Evolutionary conservation across 116 monocot species (phyloP).

Genomic region (Dioscorea cayenensis): DNA sequence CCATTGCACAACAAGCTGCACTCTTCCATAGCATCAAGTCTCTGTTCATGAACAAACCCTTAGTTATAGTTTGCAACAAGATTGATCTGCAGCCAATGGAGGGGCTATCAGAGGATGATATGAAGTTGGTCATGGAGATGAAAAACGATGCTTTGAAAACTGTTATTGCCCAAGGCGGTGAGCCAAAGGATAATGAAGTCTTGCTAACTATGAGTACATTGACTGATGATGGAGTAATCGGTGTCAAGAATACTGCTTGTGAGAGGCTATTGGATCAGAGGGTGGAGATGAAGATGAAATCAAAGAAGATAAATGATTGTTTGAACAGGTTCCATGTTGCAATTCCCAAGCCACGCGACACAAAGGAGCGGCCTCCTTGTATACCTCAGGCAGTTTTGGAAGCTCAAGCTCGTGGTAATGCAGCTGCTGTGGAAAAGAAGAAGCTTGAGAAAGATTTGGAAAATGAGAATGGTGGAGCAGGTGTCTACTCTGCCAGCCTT

Average conservation of each 20-base stretch:
- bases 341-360: slow-evolving; percentile 62
- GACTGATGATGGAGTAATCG: slow-evolving; percentile 65
- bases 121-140: slow-evolving; percentile 61
- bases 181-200: slow-evolving; percentile 35
- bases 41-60: slow-evolving; percentile 71
- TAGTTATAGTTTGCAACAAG: slow-evolving; percentile 73
- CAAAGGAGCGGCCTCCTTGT: slow-evolving; percentile 60
- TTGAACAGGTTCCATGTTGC: slow-evolving; percentile 78
- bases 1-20: slow-evolving; percentile 55
- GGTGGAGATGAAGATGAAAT: slow-evolving; percentile 71
- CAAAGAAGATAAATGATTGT: slow-evolving; percentile 65
- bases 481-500: slow-evolving; percentile 65
- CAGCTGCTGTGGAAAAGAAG: slow-evolving; percentile 21
- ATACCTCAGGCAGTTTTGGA: slow-evolving; percentile 66
- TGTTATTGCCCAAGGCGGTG: slow-evolving; percentile 36
- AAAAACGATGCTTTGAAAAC: slow-evolving; percentile 59
- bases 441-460: slow-evolving; percentile 69
- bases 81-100: slow-evolving; percentile 69
- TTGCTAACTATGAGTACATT: slow-evolving; percentile 63
- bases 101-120: slow-evolving; percentile 52
- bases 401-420: slow-evolving; percentile 18
- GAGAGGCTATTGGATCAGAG: slow-evolving; percentile 63
- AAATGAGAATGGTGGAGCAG: slow-evolving; percentile 71
- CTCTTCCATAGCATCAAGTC: slow-evolving; percentile 79
- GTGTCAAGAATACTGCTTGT: slow-evolving; percentile 75